Evolutionary conservation across 768 basidiomycete species (phyloP), one percentile per base, ranked within the genome.

Genomic region (Boletus bicolor): DNA sequence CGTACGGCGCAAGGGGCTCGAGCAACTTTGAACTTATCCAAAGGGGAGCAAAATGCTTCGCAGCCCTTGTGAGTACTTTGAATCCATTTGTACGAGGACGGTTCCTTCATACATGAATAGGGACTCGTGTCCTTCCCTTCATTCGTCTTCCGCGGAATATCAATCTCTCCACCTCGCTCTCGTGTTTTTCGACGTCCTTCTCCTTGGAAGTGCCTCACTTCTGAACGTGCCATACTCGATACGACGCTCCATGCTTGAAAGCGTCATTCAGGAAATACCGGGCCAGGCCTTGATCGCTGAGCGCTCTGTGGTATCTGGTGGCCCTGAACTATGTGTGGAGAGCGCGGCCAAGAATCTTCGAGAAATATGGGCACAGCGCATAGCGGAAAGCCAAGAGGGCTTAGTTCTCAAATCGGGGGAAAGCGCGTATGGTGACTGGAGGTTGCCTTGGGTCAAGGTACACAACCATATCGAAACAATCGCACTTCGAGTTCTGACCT

Each of bases 171-270:
- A 85, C 57, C 82, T 94, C 7, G 89, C 84, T 19, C 77, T 96
- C 17, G 86, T 93, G 12, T 95, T 93, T 74, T 97, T 95, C 64
- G 94, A 97, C 64, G 63, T 95, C 14, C 77, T 97, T 7, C 68
- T 80, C n/a, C 72, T 92, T 0, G 82, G 93, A 61, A 81, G 73
- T n/a, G 62, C 68, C 36, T 84, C 80, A 8, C 72, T 91, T 11
- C 61, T 91, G 7, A 72, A 75, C 11, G 66, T 66, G 4, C 71
- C 85, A 0, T 95, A 95, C 63, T 68, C 70, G 0, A 61, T 73
- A 8, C 83, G 94, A 12, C 81, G 91, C 30, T 68, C 70, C 15
- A 65, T 80, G 4, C 80, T 97, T 15, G 87, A 93, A 66, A 64
- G 71, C 2, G 56, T 84, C 8, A 74, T 95, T 37, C 64, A 63